A percentile compares a stretch with the other conserved stretches of the same genome.
Evolutionary conservation across 2,329 filamentous ascomycete genomes (phyloP).

Genomic region (Amauroascus verrucosus): DNA sequence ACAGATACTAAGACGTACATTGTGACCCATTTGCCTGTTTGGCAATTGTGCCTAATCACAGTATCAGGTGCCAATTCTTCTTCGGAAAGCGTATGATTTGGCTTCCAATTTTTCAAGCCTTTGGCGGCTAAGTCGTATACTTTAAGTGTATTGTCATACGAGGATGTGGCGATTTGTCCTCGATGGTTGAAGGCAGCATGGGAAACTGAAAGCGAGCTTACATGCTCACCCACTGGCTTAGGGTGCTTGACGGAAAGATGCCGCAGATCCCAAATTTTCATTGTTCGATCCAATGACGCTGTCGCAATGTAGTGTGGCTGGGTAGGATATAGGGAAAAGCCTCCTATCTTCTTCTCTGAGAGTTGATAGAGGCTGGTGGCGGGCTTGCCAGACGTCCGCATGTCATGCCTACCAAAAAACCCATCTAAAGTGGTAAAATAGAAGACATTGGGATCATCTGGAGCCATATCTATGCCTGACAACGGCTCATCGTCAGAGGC

Average conservation of each 20-base stretch:
- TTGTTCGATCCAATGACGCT: constrained; percentile 74
- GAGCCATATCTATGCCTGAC: constrained; percentile 70
- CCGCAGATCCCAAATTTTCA: constrained; percentile 87
- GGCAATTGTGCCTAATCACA: constrained; percentile 77
- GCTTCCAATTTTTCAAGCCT: constrained; percentile 49
- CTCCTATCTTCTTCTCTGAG: constrained; percentile 89
- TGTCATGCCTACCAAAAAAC: constrained; percentile 68
- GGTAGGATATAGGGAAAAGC: constrained; percentile 72
- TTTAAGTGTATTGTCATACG: constrained; percentile 92
- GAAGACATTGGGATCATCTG: constrained; percentile 59
- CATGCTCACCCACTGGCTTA: constrained; percentile 66
- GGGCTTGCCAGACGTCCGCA: constrained; percentile 45
- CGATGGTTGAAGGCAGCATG: constrained; percentile 81
- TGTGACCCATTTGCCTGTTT: constrained; percentile 89
- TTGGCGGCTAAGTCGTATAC: constrained; percentile 65
- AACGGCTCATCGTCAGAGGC: constrained; percentile 64
- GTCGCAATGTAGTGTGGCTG: constrained; percentile 78
- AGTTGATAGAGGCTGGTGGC: constrained; percentile 61
- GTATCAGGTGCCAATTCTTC: constrained; percentile 58
- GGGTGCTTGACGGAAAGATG: constrained; percentile 58
- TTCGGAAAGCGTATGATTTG: constrained; percentile 48
- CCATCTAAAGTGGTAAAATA: constrained; percentile 85
- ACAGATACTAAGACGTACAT: constrained; percentile 43
- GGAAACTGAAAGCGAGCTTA: constrained; percentile 73
- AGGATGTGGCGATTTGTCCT: constrained; percentile 80